These are phyloP conservation scores for Wickerhamiella parazyma DNA, from an alignment of 805 yeast genomes.

Conservation along the genomic window DNA sequence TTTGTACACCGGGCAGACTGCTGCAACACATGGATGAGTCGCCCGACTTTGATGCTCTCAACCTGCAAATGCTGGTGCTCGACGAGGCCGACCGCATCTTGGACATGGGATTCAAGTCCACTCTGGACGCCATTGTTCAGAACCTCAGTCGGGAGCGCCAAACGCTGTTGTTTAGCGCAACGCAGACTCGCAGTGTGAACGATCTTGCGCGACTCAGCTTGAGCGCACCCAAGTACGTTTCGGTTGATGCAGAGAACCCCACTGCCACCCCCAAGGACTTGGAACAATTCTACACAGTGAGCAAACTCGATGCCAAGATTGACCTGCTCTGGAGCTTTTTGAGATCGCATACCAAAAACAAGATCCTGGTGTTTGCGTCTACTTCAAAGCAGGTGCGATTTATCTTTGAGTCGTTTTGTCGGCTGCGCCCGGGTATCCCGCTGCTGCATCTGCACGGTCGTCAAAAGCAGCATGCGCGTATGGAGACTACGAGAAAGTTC, in stretches of 20 bases:
- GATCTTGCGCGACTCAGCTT: slow-evolving; percentile 74
- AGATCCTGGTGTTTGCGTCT: slow-evolving; percentile 70
- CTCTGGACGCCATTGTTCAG: slow-evolving; percentile 64
- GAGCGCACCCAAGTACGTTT: slow-evolving; percentile 46
- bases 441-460: slow-evolving; percentile 76
- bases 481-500: slow-evolving; percentile 69
- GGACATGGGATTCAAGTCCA: slow-evolving; percentile 84
- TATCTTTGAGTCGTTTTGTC: slow-evolving; percentile 74
- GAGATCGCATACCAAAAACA: slow-evolving; percentile 65
- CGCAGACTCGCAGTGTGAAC: slow-evolving; percentile 69
- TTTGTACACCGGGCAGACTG: slow-evolving; percentile 86
- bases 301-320: slow-evolving; percentile 65
- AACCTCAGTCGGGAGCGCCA: slow-evolving; percentile 73
- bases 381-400: slow-evolving; percentile 86
- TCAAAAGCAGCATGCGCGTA: slow-evolving; percentile 77
- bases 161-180: slow-evolving; percentile 75
- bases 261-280: slow-evolving; percentile 65
- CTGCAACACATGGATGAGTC: slow-evolving; percentile 87
- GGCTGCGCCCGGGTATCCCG: slow-evolving; percentile 84
- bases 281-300: slow-evolving; percentile 67
- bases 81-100: slow-evolving; percentile 90
- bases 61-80: slow-evolving; percentile 62
- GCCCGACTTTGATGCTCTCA: slow-evolving; percentile 59
- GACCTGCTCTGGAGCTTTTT: slow-evolving; percentile 78
- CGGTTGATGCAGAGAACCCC: slow-evolving; percentile 30